Evolutionary conservation across 257 asterid species (phyloP).

Genomic region (Solanum boliviense): DNA sequence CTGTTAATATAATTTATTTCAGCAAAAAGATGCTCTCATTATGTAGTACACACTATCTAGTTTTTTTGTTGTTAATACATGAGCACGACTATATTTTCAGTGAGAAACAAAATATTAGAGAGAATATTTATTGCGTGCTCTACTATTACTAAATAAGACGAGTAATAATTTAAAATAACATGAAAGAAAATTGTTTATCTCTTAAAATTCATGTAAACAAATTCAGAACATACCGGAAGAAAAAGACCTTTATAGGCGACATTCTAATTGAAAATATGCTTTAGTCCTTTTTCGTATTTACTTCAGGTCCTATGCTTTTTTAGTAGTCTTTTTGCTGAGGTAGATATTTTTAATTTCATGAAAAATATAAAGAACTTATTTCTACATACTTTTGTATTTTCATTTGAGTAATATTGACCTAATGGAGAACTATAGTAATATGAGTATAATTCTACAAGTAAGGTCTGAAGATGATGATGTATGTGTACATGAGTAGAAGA

Average conservation of each 20-base stretch:
- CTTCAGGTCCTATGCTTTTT: background rate
- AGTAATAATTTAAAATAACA: no score
- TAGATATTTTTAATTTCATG: no score
- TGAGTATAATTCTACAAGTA: no score
- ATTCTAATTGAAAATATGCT: no score
- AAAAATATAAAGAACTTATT: no score
- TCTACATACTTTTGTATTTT: no score
- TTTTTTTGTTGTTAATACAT: background rate
- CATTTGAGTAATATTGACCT: background rate
- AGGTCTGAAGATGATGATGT: background rate
- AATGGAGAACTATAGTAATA: background rate
- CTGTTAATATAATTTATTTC: background rate
- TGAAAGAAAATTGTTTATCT: no score
- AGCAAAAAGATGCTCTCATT: background rate
- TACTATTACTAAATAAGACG: background rate
- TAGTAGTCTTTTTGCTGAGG: no score
- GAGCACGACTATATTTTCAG: background rate
- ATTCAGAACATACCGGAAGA: no score
- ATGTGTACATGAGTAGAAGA: background rate
- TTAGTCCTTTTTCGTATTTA: no score
- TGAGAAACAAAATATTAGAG: background rate
- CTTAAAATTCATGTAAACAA: no score
- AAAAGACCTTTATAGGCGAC: background rate
- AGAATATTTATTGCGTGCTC: background rate
- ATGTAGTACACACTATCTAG: background rate